phyloP scores from a whole-genome alignment of 164 flowering plant genomes.

The Litsea cubeba region DNA sequence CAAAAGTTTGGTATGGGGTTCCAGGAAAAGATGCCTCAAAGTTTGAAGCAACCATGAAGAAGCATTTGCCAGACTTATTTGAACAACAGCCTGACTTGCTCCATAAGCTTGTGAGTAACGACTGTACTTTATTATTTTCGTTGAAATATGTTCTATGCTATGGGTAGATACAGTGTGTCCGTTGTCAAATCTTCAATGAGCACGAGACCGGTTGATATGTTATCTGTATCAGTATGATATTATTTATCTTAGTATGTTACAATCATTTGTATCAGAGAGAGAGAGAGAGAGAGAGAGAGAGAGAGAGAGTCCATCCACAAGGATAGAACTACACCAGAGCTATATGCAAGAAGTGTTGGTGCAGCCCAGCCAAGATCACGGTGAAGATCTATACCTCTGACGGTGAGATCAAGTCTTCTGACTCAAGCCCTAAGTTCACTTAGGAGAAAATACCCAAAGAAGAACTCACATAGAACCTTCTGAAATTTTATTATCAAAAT shows the following conservation, averaged over 20 bases:
- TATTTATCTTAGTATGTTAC: neutral
- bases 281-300: no score
- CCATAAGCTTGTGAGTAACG: constrained; percentile 77
- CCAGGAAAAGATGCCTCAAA: constrained; percentile 72
- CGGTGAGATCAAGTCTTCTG: no score
- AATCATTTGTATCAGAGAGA: no score
- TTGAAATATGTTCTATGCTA: neutral
- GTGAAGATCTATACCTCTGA: no score
- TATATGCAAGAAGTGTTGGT: no score
- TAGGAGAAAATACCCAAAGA: no score
- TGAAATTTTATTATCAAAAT: no score
- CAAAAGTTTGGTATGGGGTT: constrained; percentile 97
- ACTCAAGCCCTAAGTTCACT: no score
- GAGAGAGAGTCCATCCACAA: no score
- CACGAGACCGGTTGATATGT: neutral
- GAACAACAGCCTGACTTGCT: constrained; percentile 97
- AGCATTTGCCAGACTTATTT: constrained; percentile 89
- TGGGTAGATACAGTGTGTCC: neutral
- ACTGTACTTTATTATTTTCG: neutral
- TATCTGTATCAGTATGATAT: neutral
- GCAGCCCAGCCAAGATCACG: no score
- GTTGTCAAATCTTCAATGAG: neutral
- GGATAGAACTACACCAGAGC: no score
- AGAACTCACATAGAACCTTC: no score
- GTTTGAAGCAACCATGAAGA: constrained; percentile 84